A percentile compares a stretch with the other conserved stretches of the same genome.
Conservation (phyloP, 805 yeast species). For the Candida ovalis region DNA sequence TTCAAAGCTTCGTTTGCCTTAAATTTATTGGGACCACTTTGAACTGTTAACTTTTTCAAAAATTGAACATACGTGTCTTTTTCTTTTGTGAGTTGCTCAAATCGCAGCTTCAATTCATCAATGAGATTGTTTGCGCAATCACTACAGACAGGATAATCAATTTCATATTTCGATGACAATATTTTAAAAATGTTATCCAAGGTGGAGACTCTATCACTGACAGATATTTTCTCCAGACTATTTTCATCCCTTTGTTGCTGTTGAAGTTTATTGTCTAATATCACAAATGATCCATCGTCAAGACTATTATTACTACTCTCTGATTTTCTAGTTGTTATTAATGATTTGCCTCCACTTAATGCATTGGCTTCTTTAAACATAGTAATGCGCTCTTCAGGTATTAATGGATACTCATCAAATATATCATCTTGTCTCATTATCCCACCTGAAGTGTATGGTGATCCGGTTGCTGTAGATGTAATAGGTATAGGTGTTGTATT, state of each 20-base stretch:
- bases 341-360: constrained; percentile 23
- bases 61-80: constrained; percentile 75
- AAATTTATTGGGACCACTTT: constrained; percentile 39
- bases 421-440: constrained; percentile 15
- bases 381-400: constrained; percentile 38
- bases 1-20: constrained; percentile 43
- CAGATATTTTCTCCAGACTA: constrained; percentile 24
- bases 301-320: constrained; percentile 5
- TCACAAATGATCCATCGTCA: constrained; percentile 30
- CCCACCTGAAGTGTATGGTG: background rate
- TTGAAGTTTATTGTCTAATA: constrained; percentile 20
- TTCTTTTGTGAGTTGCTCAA: constrained; percentile 71
- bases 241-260: constrained; percentile 11
- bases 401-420: constrained; percentile 25
- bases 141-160: constrained; percentile 82
- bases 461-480: constrained; percentile 1
- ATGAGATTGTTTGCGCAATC: constrained; percentile 75
- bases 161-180: constrained; percentile 70
- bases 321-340: constrained; percentile 9
- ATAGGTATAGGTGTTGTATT: constrained; percentile 18
- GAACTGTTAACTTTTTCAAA: constrained; percentile 61
- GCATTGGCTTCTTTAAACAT: constrained; percentile 32
- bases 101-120: constrained; percentile 60
- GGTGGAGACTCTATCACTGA: constrained; percentile 38
- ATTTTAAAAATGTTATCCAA: constrained; percentile 67